Base-by-base conservation (phyloP, 83 land plant species). In the Thuja plicata region DNA sequence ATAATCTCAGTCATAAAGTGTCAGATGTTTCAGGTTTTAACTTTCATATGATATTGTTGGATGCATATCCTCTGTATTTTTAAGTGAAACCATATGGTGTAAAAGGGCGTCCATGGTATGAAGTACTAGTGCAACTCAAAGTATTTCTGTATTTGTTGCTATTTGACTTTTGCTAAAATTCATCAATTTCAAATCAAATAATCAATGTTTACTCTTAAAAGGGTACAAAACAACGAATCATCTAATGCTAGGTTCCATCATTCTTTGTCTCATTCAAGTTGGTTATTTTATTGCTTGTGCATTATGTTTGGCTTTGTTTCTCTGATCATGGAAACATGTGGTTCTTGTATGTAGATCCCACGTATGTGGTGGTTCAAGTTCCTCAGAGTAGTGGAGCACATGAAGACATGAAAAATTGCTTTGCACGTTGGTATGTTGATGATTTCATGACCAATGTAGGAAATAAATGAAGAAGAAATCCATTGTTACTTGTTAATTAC, bases 311-410 rank as follows among this genome's bases (percentile, higher is more conserved):
- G 86, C 35, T 83, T 80, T 81, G 84, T 45, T 57, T 5, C 17
- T 83, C 12, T 30, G 55, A 19, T n/a, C 86, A 83, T 83, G 35
- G 32, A 83, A 46, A 83, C 55, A 48, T 83, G 30, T 83, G 17
- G 8, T 48, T 83, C 24, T 77, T 89, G 84, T 50, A 5, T 81
- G 86, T 94, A 97, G 98, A 97, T 88, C 99, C 98, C 52, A 95
- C 94, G 27, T 96, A 97, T 79, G 93, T 96, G 38, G 90, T 96
- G 54, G 99, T 98, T 13, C 98, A 98, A 48, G 93, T 94, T 19
- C 62, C 88, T 37, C 91, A 71, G 17, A 93, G 93, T 85, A 90
- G 80, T 41, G 86, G 92, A 41, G 93, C 93, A 41, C 93, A 90
- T 6, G 85, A 91, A 50, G 96, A 97, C 83, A 87, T 96, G 70